Percentiles rank a stretch among this genome's conserved stretches.
Evolutionary conservation across 805 yeast genomes (phyloP).

Genomic region (Starmerella kuoi): DNA sequence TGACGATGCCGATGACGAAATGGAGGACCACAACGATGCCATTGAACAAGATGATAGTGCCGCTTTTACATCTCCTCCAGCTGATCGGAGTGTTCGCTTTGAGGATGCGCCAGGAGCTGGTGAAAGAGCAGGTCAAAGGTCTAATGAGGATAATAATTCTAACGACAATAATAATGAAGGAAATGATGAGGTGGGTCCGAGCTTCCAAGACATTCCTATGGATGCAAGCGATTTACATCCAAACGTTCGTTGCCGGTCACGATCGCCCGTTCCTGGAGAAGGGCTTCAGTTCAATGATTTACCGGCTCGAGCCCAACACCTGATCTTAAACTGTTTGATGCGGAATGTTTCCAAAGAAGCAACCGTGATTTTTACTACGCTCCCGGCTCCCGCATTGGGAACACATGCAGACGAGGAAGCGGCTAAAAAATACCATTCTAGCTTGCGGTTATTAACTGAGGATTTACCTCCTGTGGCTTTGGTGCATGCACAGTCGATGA

Average conservation of each 20-base stretch:
- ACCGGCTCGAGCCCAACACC: constrained; percentile 86
- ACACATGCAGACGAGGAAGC: constrained; percentile 60
- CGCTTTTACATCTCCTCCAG: not conserved
- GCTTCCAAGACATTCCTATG: constrained; percentile 22
- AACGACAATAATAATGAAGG: not conserved
- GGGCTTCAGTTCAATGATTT: constrained; percentile 58
- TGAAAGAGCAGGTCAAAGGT: too few relatives aligned
- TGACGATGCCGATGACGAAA: constrained; percentile 18
- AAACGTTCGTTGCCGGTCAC: not conserved
- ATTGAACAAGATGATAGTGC: not conserved
- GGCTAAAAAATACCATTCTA: constrained; percentile 61
- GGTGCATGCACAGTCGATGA: constrained; percentile 84
- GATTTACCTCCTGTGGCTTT: constrained; percentile 73
- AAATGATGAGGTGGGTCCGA: constrained; percentile 26
- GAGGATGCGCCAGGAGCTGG: too few relatives aligned
- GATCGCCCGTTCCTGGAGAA: not conserved
- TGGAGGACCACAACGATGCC: not conserved
- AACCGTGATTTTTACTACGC: constrained; percentile 71
- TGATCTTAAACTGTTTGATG: constrained; percentile 82
- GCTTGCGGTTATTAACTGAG: constrained; percentile 67
- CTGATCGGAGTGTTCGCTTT: not conserved
- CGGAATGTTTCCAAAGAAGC: constrained; percentile 46
- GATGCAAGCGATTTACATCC: constrained; percentile 7
- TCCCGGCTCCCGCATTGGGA: constrained; percentile 80
- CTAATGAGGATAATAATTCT: not conserved